Percentiles rank a stretch among this genome's conserved stretches.
Evolutionary conservation across 768 basidiomycete species (phyloP).

Genomic region (Asterophora parasitica): DNA sequence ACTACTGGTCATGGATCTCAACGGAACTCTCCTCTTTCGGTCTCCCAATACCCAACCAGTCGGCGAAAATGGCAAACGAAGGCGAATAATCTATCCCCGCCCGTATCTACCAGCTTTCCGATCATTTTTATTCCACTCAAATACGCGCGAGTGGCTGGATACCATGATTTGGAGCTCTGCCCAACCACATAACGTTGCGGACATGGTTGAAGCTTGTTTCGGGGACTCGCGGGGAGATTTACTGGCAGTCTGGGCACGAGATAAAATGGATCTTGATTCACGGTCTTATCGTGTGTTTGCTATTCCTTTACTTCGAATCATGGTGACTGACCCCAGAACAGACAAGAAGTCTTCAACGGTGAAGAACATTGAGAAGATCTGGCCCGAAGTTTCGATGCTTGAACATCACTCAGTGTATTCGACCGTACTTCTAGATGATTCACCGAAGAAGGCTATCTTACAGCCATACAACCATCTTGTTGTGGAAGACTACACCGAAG

Average conservation of each 20-base stretch:
- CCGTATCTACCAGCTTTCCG: too few species aligned
- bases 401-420: constrained; percentile 34
- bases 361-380: neutral
- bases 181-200: constrained; percentile 66
- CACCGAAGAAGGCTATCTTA: constrained; percentile 44
- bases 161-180: constrained; percentile 88
- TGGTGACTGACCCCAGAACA: neutral
- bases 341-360: neutral
- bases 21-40: neutral
- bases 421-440: constrained; percentile 46
- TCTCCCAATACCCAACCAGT: neutral
- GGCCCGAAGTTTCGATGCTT: neutral
- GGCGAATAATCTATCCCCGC: too few species aligned
- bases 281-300: too few species aligned
- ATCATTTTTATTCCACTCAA: constrained; percentile 42
- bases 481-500: constrained; percentile 58
- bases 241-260: constrained; percentile 70
- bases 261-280: constrained; percentile 53
- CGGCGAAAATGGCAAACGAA: too few species aligned
- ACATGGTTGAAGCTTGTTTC: constrained; percentile 66
- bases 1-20: neutral
- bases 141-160: constrained; percentile 60
- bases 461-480: constrained; percentile 80
- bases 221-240: constrained; percentile 35
- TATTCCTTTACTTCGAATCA: neutral